Conservation (phyloP, 2,329 filamentous ascomycete species). For the Chaetothyriales sp. region DNA sequence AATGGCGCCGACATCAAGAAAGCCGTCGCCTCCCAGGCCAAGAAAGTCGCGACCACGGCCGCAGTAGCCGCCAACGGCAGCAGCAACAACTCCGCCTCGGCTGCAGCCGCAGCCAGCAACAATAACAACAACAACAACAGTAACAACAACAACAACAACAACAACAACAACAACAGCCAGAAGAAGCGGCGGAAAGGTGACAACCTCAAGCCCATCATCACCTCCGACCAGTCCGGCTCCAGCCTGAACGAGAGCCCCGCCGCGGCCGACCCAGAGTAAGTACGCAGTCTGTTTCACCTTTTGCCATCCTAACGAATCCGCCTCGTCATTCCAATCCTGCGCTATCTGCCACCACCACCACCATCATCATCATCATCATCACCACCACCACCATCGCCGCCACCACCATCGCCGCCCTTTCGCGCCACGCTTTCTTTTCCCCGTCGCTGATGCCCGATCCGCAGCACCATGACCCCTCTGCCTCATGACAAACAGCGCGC, state of each 20-base stretch:
- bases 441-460: slow-evolving; percentile 12
- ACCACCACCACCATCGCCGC: background rate
- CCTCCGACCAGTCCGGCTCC: slow-evolving; percentile 36
- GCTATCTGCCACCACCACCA: background rate
- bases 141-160: too few species aligned
- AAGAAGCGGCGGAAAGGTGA: slow-evolving; percentile 55
- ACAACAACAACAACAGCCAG: slow-evolving; percentile 34
- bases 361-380: background rate
- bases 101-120: background rate
- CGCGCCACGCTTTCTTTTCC: slow-evolving; percentile 4
- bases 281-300: slow-evolving; percentile 4
- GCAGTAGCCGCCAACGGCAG: slow-evolving; percentile 34
- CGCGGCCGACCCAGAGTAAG: slow-evolving; percentile 24
- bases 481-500: slow-evolving; percentile 30
- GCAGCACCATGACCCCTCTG: slow-evolving; percentile 26
- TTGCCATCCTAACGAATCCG: slow-evolving; percentile 2
- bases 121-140: slow-evolving; percentile 49
- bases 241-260: slow-evolving; percentile 24
- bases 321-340: background rate
- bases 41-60: slow-evolving; percentile 44
- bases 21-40: slow-evolving; percentile 52
- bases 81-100: background rate
- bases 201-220: slow-evolving; percentile 53
- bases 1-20: slow-evolving; percentile 52
- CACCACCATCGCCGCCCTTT: slow-evolving; percentile 1